Conservation (phyloP, 2,329 filamentous ascomycete species). For the Dissoconium aciculare region DNA sequence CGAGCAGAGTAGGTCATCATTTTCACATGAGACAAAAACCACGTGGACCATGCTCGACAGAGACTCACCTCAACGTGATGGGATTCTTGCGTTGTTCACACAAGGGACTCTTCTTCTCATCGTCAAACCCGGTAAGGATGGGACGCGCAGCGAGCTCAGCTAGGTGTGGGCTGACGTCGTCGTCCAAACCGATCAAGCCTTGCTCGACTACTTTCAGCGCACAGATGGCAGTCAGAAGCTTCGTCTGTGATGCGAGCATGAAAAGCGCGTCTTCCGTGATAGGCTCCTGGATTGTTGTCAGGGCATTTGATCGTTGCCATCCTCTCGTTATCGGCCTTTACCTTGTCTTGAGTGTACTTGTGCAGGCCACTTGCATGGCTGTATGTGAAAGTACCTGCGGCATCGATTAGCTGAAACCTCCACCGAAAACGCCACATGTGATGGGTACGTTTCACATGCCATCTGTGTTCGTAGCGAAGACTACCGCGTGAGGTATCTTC, state of each 20-base stretch:
- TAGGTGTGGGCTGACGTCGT: conserved; percentile 31
- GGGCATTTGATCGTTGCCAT: conserved; percentile 1
- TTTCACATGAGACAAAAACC: not conserved
- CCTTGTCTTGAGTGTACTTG: conserved; percentile 7
- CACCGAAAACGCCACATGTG: no score
- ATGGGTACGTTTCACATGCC: conserved; percentile 8
- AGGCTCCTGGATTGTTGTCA: conserved; percentile 5
- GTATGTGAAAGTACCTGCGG: conserved; percentile 21
- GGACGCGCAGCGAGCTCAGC: conserved; percentile 36
- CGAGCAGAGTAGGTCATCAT: not conserved
- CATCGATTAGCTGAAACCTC: not conserved
- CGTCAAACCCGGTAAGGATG: conserved; percentile 34
- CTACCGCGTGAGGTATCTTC: conserved; percentile 19
- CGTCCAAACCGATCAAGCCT: conserved; percentile 33
- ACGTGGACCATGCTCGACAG: not conserved
- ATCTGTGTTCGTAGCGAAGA: conserved; percentile 17
- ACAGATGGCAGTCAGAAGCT: conserved; percentile 38
- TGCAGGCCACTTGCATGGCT: conserved; percentile 17
- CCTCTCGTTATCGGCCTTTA: not conserved
- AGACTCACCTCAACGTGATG: conserved; percentile 33
- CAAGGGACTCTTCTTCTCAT: conserved; percentile 26
- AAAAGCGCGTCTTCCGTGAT: conserved; percentile 20
- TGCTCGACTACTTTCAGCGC: conserved; percentile 42
- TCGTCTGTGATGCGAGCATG: conserved; percentile 25
- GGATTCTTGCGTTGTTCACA: conserved; percentile 23